phyloP scores from a whole-genome alignment of 148 eudicot species.

The Vaccinium vitisidaea region DNA sequence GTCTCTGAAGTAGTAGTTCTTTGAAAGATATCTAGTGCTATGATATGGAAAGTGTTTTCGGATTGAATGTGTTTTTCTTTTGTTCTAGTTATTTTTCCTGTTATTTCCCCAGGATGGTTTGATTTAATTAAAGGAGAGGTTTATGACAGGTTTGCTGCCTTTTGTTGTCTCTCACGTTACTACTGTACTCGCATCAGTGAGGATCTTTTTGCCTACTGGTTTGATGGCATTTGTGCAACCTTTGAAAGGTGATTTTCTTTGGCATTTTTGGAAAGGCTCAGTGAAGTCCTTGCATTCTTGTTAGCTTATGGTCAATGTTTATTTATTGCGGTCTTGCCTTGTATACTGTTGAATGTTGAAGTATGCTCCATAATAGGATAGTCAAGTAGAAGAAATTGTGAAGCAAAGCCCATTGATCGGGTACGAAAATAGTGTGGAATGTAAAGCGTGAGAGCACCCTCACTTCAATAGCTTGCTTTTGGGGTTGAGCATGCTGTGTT shows the following conservation, averaged over 20 bases:
- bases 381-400: neutral
- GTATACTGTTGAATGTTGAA: neutral
- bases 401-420: neutral
- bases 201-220: conserved; percentile 71
- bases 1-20: neutral
- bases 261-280: conserved; percentile 5
- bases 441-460: neutral
- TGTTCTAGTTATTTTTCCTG: neutral
- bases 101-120: neutral
- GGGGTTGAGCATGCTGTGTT: neutral
- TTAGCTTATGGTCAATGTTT: neutral
- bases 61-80: conserved; percentile 4
- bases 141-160: conserved; percentile 78
- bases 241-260: conserved; percentile 65
- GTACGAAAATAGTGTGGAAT: neutral
- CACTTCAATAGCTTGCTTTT: neutral
- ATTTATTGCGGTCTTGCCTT: neutral
- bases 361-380: neutral
- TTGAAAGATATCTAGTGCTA: neutral
- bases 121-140: conserved; percentile 11
- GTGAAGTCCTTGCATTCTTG: neutral
- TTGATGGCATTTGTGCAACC: conserved; percentile 69
- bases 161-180: conserved; percentile 54
- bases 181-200: conserved; percentile 53
- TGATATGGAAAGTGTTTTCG: neutral